phyloP scores from a whole-genome alignment of 768 basidiomycete species.

The Cystofilobasidium ferigula region DNA sequence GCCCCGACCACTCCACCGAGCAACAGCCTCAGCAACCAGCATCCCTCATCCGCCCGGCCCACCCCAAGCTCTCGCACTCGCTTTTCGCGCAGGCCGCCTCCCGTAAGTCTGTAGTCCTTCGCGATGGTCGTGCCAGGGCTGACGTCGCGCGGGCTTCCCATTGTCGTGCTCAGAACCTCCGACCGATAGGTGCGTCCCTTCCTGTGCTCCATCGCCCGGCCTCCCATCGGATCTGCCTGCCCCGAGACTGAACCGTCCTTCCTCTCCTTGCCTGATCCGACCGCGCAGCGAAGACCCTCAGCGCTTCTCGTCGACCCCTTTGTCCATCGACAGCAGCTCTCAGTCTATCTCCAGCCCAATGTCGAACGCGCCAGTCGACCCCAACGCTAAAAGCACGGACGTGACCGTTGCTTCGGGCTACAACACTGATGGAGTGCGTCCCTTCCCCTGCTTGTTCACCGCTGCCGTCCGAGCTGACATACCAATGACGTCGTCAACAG shows the following conservation, averaged over 20 bases:
- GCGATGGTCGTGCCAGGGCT: not conserved
- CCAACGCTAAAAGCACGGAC: not conserved
- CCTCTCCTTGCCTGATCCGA: not conserved
- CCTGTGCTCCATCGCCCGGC: not conserved
- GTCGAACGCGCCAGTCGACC: not conserved
- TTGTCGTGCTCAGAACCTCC: constrained; percentile 6
- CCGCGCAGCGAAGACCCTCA: constrained; percentile 4
- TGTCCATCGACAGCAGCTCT: not conserved
- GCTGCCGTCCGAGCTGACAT: constrained; percentile 1
- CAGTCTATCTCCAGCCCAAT: too few relatives aligned
- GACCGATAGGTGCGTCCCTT: not conserved
- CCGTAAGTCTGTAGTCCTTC: not conserved
- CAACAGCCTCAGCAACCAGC: too few relatives aligned
- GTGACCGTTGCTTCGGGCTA: constrained; percentile 47
- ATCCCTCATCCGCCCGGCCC: not conserved
- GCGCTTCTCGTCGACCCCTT: too few relatives aligned
- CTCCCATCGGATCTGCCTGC: not conserved
- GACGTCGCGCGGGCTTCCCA: too few relatives aligned
- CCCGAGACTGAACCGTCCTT: not conserved
- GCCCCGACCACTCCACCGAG: too few relatives aligned
- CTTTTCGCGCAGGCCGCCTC: not conserved
- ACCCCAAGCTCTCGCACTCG: constrained; percentile 6
- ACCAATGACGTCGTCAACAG: constrained; percentile 38
- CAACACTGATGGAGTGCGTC: constrained; percentile 64
- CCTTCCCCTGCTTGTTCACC: not conserved